Evolutionary conservation across 768 basidiomycete species (phyloP), one percentile per base, ranked within the genome.

Genomic region (Punctularia strigosozonata): DNA sequence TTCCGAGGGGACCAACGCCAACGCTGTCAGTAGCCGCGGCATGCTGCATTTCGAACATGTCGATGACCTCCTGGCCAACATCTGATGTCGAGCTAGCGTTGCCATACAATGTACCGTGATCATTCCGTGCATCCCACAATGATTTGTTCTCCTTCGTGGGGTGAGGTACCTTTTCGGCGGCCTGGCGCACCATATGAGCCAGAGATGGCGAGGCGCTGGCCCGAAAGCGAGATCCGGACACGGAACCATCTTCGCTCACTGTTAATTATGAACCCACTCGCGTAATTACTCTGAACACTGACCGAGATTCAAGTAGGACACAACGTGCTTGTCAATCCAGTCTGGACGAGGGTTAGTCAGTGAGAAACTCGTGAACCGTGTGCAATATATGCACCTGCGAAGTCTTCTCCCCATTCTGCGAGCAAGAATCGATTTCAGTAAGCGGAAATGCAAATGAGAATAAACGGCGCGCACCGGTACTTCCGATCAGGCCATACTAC

Each of bases 341-440:
- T 73, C 67, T 0, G n/a, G n/a, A n/a, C n/a, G n/a, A n/a, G n/a
- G n/a, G n/a, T n/a, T n/a, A n/a, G n/a, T n/a, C n/a, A n/a, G n/a
- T n/a, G n/a, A n/a, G n/a, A n/a, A n/a, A n/a, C n/a, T n/a, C n/a
- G n/a, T n/a, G n/a, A n/a, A n/a, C n/a, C n/a, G n/a, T n/a, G n/a
- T n/a, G n/a, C n/a, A n/a, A n/a, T n/a, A n/a, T n/a, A n/a, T n/a
- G n/a, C n/a, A n/a, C n/a, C n/a, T n/a, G 76, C 53, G 51, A 94
- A 97, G 53, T 97, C 94, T 56, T 97, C 94, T 3, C 79, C 89
- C 73, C 82, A 94, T 58, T 97, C 94, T n/a, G n/a, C n/a, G n/a
- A n/a, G n/a, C n/a, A n/a, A n/a, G n/a, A n/a, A n/a, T n/a, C n/a
- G n/a, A n/a, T n/a, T n/a, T n/a, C n/a, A n/a, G n/a, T n/a, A n/a